Conservation (phyloP, 2,329 filamentous ascomycete species). For the Colletotrichum sp. region DNA sequence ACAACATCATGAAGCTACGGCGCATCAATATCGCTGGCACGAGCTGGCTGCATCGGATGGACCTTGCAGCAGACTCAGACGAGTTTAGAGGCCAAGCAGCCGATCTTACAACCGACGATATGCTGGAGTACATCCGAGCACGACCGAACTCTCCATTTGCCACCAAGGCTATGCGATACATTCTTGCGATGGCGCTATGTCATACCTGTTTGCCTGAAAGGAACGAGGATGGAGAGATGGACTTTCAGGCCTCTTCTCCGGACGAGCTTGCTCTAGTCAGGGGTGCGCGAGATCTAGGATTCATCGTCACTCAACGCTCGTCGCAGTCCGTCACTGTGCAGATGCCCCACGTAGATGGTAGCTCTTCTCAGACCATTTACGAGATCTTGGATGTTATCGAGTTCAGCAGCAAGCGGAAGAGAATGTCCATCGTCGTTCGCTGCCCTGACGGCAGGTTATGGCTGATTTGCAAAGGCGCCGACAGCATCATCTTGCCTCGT, state of each 20-base stretch:
- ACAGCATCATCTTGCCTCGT: conserved; percentile 80
- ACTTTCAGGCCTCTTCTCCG: conserved; percentile 87
- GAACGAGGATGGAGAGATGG: conserved; percentile 69
- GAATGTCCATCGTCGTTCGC: conserved; percentile 89
- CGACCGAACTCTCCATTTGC: conserved; percentile 81
- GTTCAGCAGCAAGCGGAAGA: conserved; percentile 86
- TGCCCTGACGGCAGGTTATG: conserved; percentile 83
- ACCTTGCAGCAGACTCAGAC: conserved; percentile 60
- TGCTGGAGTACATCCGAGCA: conserved; percentile 78
- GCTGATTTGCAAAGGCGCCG: conserved; percentile 89
- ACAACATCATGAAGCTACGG: conserved; percentile 94
- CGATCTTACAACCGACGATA: conserved; percentile 71
- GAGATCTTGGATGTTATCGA: conserved; percentile 87
- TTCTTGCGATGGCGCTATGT: conserved; percentile 84
- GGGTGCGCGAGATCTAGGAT: conserved; percentile 86
- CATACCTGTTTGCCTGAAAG: conserved; percentile 89
- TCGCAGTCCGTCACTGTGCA: conserved; percentile 68
- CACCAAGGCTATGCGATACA: conserved; percentile 78
- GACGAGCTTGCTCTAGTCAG: conserved; percentile 87
- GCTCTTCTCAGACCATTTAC: conserved; percentile 64
- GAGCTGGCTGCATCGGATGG: conserved; percentile 83
- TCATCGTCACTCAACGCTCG: conserved; percentile 76
- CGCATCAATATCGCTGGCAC: conserved; percentile 90
- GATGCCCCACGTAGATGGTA: conserved; percentile 41
- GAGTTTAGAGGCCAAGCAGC: conserved; percentile 35